Percentiles rank a stretch among this genome's conserved stretches.
Evolutionary conservation across 2,329 filamentous ascomycete genomes (phyloP).

Genomic region (Colletotrichum tropicale): DNA sequence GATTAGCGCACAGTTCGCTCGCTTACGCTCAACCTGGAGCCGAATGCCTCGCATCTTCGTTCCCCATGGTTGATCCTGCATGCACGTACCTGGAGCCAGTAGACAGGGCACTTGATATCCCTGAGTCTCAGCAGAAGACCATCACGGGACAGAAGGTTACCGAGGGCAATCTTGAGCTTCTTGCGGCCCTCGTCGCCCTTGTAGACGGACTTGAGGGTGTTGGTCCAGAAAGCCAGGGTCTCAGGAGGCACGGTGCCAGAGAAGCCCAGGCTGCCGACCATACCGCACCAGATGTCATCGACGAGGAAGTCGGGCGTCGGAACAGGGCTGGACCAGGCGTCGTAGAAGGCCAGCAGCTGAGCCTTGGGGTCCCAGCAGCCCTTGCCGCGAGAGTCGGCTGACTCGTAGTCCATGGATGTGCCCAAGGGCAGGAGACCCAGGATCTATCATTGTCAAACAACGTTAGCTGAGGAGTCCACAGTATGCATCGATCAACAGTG

Average conservation of each 20-base stretch:
- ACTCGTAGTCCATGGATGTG: slow-evolving; percentile 60
- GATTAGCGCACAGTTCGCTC: not conserved
- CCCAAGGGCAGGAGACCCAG: slow-evolving; percentile 52
- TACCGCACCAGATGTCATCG: slow-evolving; percentile 48
- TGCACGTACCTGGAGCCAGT: slow-evolving; percentile 53
- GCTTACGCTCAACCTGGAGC: not conserved
- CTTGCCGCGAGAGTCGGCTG: slow-evolving; percentile 44
- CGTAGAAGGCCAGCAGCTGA: slow-evolving; percentile 44
- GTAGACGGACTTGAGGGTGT: slow-evolving; percentile 50
- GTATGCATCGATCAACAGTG: not conserved
- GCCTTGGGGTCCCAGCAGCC: slow-evolving; percentile 55
- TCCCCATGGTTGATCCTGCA: not conserved
- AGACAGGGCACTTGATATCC: slow-evolving; percentile 55
- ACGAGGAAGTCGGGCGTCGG: slow-evolving; percentile 52
- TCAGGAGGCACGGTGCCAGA: slow-evolving; percentile 40
- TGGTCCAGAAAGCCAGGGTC: slow-evolving; percentile 48
- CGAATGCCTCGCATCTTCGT: not conserved
- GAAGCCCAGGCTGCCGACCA: slow-evolving; percentile 51
- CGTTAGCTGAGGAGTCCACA: not conserved
- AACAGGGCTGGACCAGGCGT: slow-evolving; percentile 41
- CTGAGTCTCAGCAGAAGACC: slow-evolving; percentile 48
- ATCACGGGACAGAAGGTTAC: slow-evolving; percentile 50
- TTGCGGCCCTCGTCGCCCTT: slow-evolving; percentile 52
- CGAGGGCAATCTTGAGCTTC: slow-evolving; percentile 50
- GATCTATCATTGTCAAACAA: slow-evolving; percentile 35